phyloP scores from a whole-genome alignment of 768 basidiomycete genomes.

The Lepiota venenata region DNA sequence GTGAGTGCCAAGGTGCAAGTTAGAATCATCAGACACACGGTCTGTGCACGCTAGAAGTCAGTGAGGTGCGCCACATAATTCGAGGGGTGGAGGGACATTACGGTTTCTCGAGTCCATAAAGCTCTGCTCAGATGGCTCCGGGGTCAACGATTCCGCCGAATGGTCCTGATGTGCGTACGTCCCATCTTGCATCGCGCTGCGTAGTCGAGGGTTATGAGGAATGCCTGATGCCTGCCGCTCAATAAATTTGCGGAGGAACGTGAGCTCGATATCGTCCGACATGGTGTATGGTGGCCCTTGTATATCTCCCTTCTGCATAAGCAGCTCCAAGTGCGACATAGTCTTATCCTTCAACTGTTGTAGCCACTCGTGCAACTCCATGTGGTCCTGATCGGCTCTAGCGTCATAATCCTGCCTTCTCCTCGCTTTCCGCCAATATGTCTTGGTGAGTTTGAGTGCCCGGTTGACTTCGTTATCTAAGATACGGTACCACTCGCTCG shows the following conservation, averaged over 20 bases:
- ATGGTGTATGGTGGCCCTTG: slow-evolving; percentile 80
- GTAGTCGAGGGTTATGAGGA: slow-evolving; percentile 77
- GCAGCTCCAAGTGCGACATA: slow-evolving; percentile 82
- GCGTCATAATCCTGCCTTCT: slow-evolving; percentile 84
- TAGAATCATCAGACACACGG: slow-evolving; percentile 31
- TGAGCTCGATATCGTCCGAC: slow-evolving; percentile 74
- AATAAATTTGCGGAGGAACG: slow-evolving; percentile 79
- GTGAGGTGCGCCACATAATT: not conserved
- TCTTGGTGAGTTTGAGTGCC: slow-evolving; percentile 81
- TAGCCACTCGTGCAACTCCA: slow-evolving; percentile 86
- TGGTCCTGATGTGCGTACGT: slow-evolving; percentile 39
- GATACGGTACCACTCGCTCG: slow-evolving; percentile 80
- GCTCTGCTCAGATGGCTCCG: slow-evolving; percentile 45
- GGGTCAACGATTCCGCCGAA: slow-evolving; percentile 44
- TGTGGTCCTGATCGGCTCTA: slow-evolving; percentile 83
- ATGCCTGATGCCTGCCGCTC: slow-evolving; percentile 74
- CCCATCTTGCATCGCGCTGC: slow-evolving; percentile 38
- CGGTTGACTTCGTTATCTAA: slow-evolving; percentile 78
- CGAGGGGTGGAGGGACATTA: slow-evolving; percentile 17
- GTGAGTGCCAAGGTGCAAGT: slow-evolving; percentile 17
- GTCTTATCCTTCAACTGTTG: slow-evolving; percentile 87
- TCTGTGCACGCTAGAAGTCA: slow-evolving; percentile 19
- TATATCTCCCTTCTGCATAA: slow-evolving; percentile 87
- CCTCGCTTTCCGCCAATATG: slow-evolving; percentile 81
- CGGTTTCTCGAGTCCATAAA: slow-evolving; percentile 38